phyloP scores from a whole-genome alignment of 73 alveolate genomes.

The Tetrahymena borealis region DNA sequence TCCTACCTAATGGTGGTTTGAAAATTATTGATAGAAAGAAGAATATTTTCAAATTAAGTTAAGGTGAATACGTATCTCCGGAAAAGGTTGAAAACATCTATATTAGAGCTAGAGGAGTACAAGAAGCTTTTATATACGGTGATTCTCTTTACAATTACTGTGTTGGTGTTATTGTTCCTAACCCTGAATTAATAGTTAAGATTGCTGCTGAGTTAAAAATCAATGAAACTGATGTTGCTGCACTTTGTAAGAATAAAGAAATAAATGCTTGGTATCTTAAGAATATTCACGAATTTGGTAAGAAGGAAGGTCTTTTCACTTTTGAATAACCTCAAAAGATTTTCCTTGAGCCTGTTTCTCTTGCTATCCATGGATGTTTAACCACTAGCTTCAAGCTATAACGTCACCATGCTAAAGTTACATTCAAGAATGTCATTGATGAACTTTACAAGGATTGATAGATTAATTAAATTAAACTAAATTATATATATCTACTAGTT shows the following conservation, averaged over 20 bases:
- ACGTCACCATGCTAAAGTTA: background rate
- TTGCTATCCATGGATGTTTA: background rate
- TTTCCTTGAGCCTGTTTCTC: constrained; percentile 9
- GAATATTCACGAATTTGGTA: constrained; percentile 22
- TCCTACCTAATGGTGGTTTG: constrained; percentile 77
- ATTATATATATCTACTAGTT: too few relatives aligned
- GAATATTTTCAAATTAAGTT: constrained; percentile 87
- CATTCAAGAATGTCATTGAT: background rate
- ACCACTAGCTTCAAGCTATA: constrained; percentile 2
- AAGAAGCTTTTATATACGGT: constrained; percentile 86
- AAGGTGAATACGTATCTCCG: constrained; percentile 98
- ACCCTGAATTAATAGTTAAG: constrained; percentile 51
- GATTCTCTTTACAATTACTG: constrained; percentile 66
- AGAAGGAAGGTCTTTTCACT: background rate
- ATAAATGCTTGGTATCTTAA: background rate
- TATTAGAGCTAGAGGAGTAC: constrained; percentile 54
- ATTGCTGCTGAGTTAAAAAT: constrained; percentile 1
- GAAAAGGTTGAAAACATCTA: constrained; percentile 86
- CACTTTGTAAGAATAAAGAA: constrained; percentile 6
- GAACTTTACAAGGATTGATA: background rate
- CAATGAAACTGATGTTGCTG: background rate
- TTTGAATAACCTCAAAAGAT: background rate
- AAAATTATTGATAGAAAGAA: constrained; percentile 96
- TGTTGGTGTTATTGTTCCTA: constrained; percentile 78
- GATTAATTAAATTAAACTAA: background rate